These are phyloP conservation scores for Tylopilus rubrobrunneus DNA, from an alignment of 768 basidiomycete species.

Conservation along the genomic window DNA sequence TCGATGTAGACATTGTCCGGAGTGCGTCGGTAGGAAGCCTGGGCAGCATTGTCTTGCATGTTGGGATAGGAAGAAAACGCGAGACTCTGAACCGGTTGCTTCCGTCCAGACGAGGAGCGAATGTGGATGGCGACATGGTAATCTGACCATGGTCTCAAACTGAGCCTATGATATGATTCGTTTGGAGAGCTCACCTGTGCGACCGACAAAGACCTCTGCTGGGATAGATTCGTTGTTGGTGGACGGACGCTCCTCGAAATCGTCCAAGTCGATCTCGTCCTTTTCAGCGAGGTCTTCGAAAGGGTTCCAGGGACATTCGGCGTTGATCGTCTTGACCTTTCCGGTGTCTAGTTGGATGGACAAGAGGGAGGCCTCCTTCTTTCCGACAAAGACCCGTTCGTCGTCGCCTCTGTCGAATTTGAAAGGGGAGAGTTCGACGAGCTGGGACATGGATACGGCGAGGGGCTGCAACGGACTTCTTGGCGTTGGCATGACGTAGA, in stretches of 20 bases:
- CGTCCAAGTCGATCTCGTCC: slow-evolving; percentile 51
- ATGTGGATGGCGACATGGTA: slow-evolving; percentile 86
- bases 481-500: slow-evolving; percentile 78
- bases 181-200: slow-evolving; percentile 47
- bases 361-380: slow-evolving; percentile 82
- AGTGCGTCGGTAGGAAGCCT: slow-evolving; percentile 69
- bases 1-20: slow-evolving; percentile 82
- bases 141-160: slow-evolving; percentile 44
- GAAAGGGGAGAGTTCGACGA: slow-evolving; percentile 85
- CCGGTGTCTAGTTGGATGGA: slow-evolving; percentile 78
- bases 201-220: slow-evolving; percentile 58
- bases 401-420: slow-evolving; percentile 60
- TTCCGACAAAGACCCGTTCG: slow-evolving; percentile 78
- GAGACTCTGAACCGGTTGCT: slow-evolving; percentile 67
- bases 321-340: slow-evolving; percentile 67
- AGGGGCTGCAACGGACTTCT: slow-evolving; percentile 76
- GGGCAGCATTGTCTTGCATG: slow-evolving; percentile 72
- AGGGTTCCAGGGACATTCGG: slow-evolving; percentile 76
- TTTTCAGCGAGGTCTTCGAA: slow-evolving; percentile 48
- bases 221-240: slow-evolving; percentile 23
- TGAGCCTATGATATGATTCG: not conserved
- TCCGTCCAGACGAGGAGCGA: slow-evolving; percentile 36
- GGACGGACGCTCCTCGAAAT: slow-evolving; percentile 50
- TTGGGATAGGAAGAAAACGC: slow-evolving; percentile 93
- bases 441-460: slow-evolving; percentile 86